Conservation (phyloP, 2,329 filamentous ascomycete genomes). For the Neofusicoccum cordaticola region DNA sequence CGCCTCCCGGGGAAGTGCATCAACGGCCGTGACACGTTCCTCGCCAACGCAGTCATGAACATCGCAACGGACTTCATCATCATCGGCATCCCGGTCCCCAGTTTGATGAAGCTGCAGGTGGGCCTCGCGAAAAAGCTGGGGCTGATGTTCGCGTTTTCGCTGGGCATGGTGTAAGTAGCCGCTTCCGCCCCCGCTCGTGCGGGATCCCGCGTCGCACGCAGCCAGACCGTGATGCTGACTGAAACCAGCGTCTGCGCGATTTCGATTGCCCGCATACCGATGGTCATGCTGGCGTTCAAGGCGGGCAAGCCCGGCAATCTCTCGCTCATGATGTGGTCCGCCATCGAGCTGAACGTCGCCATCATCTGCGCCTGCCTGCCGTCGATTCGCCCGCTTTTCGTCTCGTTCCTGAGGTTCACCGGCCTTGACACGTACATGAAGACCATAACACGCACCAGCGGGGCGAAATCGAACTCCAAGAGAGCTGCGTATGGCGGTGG, state of each 20-base stretch:
- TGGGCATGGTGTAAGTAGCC: neutral
- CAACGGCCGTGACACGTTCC: constrained; percentile 1
- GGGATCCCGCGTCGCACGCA: no score
- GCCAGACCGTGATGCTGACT: neutral
- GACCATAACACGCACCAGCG: neutral
- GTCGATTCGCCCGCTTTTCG: constrained; percentile 32
- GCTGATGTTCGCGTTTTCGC: neutral
- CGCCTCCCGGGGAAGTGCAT: constrained; percentile 27
- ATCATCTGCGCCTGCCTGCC: constrained; percentile 37
- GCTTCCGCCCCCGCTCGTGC: neutral
- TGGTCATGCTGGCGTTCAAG: constrained; percentile 18
- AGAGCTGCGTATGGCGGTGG: neutral
- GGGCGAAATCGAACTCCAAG: neutral
- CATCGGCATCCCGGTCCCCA: constrained; percentile 25
- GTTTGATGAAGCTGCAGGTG: constrained; percentile 17
- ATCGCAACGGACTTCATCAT: constrained; percentile 25
- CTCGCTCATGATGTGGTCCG: constrained; percentile 23
- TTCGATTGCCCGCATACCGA: constrained; percentile 26
- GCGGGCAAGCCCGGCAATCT: neutral
- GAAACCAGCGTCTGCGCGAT: constrained; percentile 25
- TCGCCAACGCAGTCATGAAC: constrained; percentile 7
- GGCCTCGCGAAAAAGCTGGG: neutral
- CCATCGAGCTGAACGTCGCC: constrained; percentile 31
- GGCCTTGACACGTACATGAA: constrained; percentile 26
- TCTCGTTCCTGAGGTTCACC: constrained; percentile 30